These are phyloP conservation scores for Erodium trifolium DNA, from an alignment of 441 rosid genomes.

Conservation along the genomic window DNA sequence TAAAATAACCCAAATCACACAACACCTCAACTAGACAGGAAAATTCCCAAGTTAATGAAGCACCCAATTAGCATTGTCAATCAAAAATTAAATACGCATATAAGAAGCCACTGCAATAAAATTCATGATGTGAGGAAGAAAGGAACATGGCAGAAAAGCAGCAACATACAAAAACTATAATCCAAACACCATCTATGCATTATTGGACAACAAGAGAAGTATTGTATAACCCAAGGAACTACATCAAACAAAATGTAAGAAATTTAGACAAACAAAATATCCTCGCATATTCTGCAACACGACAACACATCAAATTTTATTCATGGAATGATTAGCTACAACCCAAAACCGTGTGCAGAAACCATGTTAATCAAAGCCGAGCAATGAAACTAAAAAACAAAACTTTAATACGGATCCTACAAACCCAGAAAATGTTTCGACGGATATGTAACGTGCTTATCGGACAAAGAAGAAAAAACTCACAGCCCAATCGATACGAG, in stretches of 20 bases:
- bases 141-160: background rate
- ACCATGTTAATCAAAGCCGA: background rate
- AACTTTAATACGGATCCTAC: background rate
- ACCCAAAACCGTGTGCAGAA: conserved; percentile 4
- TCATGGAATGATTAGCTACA: background rate
- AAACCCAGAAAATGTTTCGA: background rate
- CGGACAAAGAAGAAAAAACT: background rate
- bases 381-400: background rate
- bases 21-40: background rate
- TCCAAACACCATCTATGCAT: background rate
- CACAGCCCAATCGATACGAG: background rate
- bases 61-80: background rate
- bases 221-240: conserved; percentile 1
- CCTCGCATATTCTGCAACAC: background rate
- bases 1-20: background rate
- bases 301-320: background rate
- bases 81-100: background rate
- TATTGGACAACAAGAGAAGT: conserved; percentile 2
- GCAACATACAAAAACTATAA: conserved; percentile 3
- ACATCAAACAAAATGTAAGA: background rate
- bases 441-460: background rate
- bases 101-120: background rate
- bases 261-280: background rate
- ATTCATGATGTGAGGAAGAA: background rate
- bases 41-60: no score